Evolutionary conservation across 139 green algal genomes (phyloP).

Genomic region (Haematococcus sp.): DNA sequence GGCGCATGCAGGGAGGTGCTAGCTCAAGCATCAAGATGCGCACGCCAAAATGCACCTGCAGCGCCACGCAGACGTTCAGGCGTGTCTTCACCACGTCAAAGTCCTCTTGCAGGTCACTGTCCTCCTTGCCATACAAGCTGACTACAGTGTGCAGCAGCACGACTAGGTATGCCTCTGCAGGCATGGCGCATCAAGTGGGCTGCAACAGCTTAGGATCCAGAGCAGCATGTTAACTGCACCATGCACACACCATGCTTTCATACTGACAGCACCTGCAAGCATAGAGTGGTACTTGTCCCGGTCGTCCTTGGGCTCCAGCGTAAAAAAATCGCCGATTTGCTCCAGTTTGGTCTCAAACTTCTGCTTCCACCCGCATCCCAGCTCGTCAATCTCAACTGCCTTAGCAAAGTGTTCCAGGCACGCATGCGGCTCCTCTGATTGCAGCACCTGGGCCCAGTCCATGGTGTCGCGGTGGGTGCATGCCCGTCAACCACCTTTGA

Average conservation of each 20-base stretch:
- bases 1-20: too few species aligned
- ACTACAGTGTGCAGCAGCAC: constrained; percentile 9
- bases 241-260: too few species aligned
- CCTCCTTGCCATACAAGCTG: constrained; percentile 9
- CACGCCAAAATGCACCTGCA: neutral
- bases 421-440: neutral
- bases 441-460: too few species aligned
- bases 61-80: constrained; percentile 10
- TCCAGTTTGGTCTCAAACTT: constrained; percentile 7
- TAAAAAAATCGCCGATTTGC: constrained; percentile 17
- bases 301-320: constrained; percentile 1
- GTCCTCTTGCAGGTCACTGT: constrained; percentile 10
- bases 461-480: too few species aligned
- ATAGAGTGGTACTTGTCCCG: constrained; percentile 6
- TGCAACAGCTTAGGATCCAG: neutral
- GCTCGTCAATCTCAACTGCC: constrained; percentile 14
- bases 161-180: constrained; percentile 16
- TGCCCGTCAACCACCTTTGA: neutral
- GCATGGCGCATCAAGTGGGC: neutral
- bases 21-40: too few species aligned
- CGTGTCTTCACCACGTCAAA: constrained; percentile 14
- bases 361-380: constrained; percentile 8
- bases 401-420: constrained; percentile 2
- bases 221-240: neutral
- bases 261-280: too few species aligned